Percentiles rank a stretch among this genome's conserved stretches.
These are phyloP conservation scores for Fonsecaea pedrosoi DNA, from an alignment of 2,329 filamentous ascomycete genomes.

Conservation along the genomic window DNA sequence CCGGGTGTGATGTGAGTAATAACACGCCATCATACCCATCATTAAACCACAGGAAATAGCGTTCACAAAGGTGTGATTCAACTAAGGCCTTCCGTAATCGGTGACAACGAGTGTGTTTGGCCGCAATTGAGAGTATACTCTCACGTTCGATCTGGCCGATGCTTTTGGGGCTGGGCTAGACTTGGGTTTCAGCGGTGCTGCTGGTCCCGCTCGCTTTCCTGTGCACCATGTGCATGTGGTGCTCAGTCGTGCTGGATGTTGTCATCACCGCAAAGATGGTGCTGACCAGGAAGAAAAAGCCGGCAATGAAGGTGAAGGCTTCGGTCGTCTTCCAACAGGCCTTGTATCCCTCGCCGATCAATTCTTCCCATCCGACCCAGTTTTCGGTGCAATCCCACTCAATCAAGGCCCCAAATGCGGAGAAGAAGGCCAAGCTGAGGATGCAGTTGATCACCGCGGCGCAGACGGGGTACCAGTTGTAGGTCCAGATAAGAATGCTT, in stretches of 20 bases:
- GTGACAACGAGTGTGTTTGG: neutral
- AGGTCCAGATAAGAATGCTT: conserved; percentile 9
- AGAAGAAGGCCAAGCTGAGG: conserved; percentile 26
- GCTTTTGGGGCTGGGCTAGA: neutral
- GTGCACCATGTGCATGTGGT: conserved; percentile 2
- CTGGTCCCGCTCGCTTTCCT: conserved; percentile 16
- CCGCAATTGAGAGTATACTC: neutral
- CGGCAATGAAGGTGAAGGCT: conserved; percentile 26
- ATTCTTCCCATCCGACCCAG: conserved; percentile 17
- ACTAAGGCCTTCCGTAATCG: neutral
- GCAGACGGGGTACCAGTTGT: conserved; percentile 12
- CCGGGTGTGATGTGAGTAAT: neutral
- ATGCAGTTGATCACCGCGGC: conserved; percentile 22
- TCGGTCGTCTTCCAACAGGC: conserved; percentile 23
- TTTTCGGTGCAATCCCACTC: conserved; percentile 58
- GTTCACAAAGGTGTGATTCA: neutral
- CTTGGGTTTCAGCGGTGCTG: conserved; percentile 11
- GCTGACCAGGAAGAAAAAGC: conserved; percentile 23
- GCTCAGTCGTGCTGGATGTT: neutral
- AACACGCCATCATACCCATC: neutral
- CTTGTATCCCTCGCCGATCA: conserved; percentile 9
- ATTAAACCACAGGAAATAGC: neutral
- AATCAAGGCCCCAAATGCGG: conserved; percentile 57
- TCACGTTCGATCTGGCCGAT: neutral
- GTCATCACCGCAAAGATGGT: conserved; percentile 4